Evolutionary conservation across 2,329 filamentous ascomycete genomes (phyloP).

Genomic region (Colletotrichum sp.): DNA sequence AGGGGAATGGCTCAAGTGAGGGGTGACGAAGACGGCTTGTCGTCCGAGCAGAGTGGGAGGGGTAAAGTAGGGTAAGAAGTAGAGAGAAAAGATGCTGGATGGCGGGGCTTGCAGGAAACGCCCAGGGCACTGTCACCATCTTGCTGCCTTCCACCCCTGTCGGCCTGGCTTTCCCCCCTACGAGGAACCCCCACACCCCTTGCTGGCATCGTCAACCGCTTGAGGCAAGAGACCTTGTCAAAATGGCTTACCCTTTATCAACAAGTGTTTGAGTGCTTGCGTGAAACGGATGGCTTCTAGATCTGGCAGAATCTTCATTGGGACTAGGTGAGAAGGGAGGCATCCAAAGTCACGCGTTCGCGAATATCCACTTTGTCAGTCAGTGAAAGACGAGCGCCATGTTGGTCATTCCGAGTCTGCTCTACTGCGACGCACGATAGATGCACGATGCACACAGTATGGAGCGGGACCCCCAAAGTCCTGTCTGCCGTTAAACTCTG

Average conservation of each 20-base stretch:
- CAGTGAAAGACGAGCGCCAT: neutral
- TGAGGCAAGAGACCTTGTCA: neutral
- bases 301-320: neutral
- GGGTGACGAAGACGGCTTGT: neutral
- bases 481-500: neutral
- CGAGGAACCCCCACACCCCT: neutral
- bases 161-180: neutral
- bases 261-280: neutral
- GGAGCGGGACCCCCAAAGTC: slow-evolving; percentile 1
- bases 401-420: neutral
- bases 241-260: neutral
- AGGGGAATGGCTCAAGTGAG: neutral
- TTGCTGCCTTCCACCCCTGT: neutral
- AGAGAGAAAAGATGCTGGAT: slow-evolving; percentile 16
- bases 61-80: slow-evolving; percentile 15
- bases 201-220: neutral
- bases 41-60: slow-evolving; percentile 1
- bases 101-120: slow-evolving; percentile 10
- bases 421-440: neutral
- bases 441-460: neutral
- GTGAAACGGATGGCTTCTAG: neutral
- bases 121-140: neutral
- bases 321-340: neutral
- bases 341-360: neutral
- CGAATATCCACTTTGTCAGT: neutral